Evolutionary conservation across 805 yeast species (phyloP), one percentile per base, ranked within the genome.

Genomic region (Dipodascus geniculatus): DNA sequence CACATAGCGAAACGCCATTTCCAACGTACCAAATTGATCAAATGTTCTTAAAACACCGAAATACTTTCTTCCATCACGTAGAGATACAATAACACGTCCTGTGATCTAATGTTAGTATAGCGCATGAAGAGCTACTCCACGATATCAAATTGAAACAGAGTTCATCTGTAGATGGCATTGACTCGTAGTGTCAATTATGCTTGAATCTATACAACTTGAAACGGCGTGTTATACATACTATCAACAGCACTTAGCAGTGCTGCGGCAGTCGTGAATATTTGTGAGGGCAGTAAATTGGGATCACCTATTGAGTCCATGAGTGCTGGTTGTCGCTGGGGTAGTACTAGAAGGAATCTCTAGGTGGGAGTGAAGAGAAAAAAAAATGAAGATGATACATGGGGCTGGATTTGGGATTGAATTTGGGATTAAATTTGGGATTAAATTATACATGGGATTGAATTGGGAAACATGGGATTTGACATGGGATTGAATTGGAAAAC

Each of bases 31-130:
- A 67, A 83, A 93, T 69, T 91, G 97, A 71, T 93, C 99, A 68
- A 91, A 93, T 1, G 97, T 88, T 68, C 99, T 79, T 60, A 93
- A 74, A 22, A 90, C 85, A 17, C 99, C 99, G 65, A 87, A 83
- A 31, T 91, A 71, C 58, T 83, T 81, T 60, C 91, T 78, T 42
- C 98, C 98, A 68, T 91, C 98, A 64, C 96, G 82, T 59, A 93
- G 74, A 48, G 87, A 75, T 1, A 88, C 95, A 61, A 87, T 84
- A 31, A 93, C 86, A 63, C 83, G 80, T 63, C 71, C 77, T 74
- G 51, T 11, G 50, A 24, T 38, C n/a, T n/a, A 28, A 28, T 28
- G 33, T 28, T 28, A 28, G 33, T n/a, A n/a, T n/a, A n/a, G n/a
- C n/a, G n/a, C n/a, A n/a, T n/a, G n/a, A n/a, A n/a, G n/a, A n/a